Evolutionary conservation across 129 eudicot genomes (phyloP), one percentile per base, ranked within the genome.

Genomic region (Dittrichia graveolens): DNA sequence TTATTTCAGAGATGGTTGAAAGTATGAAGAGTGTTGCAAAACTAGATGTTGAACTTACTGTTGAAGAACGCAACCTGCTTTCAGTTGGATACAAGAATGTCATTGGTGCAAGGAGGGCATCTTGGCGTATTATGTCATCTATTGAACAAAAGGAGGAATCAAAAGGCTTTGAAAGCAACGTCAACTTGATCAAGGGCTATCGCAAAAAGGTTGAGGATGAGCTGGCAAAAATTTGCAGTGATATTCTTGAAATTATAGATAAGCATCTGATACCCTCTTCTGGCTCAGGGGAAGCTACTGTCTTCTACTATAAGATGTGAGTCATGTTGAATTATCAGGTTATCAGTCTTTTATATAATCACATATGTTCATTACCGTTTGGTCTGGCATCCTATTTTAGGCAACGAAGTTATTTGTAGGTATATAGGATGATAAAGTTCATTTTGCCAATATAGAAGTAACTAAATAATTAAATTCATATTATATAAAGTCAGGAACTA

Each of bases 91-190:
- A 93, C 91, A 93, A 93, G 82, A 93, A 89, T 79, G 96, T 90
- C 4, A 93, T 93, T 72, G 95, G 95, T 71, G 90, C 96, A 57
- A 81, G 95, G 55, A 80, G 98, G 77, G 98, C 96, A 64, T 93
- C 98, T 34, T 93, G 98, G 98, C 90, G 98, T 62, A 93, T 93
- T 37, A 89, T 93, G 95, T 93, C 98, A 37, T 93, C 98, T 10
- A 89, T 93, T 61, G 95, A 89, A 81, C 95, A 93, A 80, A 93
- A 89, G 82, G 98, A 93, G 78, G 96, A 89, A 72, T 87, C 96
- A 8, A 89, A 93, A 76, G 95, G 88, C 57, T 87, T 85, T 44
- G 98, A 93, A 76, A 73, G 76, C 74, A 89, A 87, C 60, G 96
- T 93, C 60, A 87, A 84, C 84, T 81, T 85, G 43, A 90, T 93